These are phyloP conservation scores for Psilocybe cubensis DNA, from an alignment of 768 basidiomycete species.

Conservation along the genomic window DNA sequence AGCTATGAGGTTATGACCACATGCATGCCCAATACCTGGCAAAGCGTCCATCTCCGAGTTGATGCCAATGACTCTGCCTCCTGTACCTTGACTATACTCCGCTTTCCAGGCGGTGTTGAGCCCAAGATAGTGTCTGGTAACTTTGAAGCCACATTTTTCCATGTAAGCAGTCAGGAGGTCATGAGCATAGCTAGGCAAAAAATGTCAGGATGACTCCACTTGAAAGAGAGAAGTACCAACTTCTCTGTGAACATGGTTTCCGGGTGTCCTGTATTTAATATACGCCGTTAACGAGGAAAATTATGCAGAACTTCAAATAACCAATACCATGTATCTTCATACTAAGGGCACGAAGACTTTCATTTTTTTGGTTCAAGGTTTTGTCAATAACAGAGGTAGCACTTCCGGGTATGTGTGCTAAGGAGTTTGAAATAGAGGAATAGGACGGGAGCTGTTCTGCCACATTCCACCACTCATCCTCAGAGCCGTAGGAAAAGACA, in stretches of 20 bases:
- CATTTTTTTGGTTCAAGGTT: slow-evolving; percentile 52
- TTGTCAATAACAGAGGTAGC: slow-evolving; percentile 57
- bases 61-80: slow-evolving; percentile 71
- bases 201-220: slow-evolving; percentile 5
- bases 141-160: slow-evolving; percentile 66
- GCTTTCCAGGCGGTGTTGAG: slow-evolving; percentile 81
- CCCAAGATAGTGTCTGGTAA: slow-evolving; percentile 71
- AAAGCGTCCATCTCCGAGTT: slow-evolving; percentile 83
- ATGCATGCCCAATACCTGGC: slow-evolving; percentile 62
- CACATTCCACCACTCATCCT: slow-evolving; percentile 28
- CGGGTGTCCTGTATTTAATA: slow-evolving; percentile 53
- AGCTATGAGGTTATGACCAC: slow-evolving; percentile 86
- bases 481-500: slow-evolving; percentile 41
- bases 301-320: neutral
- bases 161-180: slow-evolving; percentile 71
- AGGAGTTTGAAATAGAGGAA: slow-evolving; percentile 22
- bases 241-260: slow-evolving; percentile 69
- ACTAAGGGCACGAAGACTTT: slow-evolving; percentile 64
- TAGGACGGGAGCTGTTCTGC: slow-evolving; percentile 48
- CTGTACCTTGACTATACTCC: slow-evolving; percentile 60
- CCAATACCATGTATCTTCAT: slow-evolving; percentile 68
- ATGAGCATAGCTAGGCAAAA: slow-evolving; percentile 63
- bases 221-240: slow-evolving; percentile 34
- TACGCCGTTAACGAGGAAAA: neutral
- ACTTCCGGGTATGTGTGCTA: slow-evolving; percentile 30